Conservation (phyloP, 441 rosid genomes). For the Erodium trifolium region DNA sequence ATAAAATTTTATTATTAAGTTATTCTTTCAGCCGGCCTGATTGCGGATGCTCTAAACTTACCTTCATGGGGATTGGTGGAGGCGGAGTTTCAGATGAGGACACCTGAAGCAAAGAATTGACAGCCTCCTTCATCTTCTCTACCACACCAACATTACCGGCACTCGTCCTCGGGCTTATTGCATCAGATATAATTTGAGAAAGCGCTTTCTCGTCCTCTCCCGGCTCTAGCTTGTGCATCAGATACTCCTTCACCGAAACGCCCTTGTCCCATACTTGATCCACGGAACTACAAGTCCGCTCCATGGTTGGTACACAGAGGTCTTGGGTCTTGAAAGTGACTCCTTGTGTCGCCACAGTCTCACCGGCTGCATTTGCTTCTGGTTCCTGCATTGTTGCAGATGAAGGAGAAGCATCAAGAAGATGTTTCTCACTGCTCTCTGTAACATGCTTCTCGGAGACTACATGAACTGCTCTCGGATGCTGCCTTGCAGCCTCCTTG, state of each 20-base stretch:
- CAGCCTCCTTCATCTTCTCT: constrained; percentile 44
- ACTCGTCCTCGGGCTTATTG: constrained; percentile 49
- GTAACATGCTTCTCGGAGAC: constrained; percentile 39
- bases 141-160: constrained; percentile 38
- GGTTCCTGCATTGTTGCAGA: no score
- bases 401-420: no score
- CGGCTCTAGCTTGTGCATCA: constrained; percentile 62
- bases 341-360: constrained; percentile 37
- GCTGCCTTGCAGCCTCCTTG: constrained; percentile 49
- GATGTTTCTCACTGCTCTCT: constrained; percentile 19
- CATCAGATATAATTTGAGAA: constrained; percentile 60
- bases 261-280: constrained; percentile 64
- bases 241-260: constrained; percentile 73
- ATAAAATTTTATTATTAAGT: no score
- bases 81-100: constrained; percentile 12
- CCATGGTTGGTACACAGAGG: constrained; percentile 26
- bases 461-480: constrained; percentile 47
- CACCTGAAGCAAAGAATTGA: constrained; percentile 39
- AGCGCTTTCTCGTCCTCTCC: constrained; percentile 77
- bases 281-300: constrained; percentile 7
- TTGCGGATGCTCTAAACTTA: no score
- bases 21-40: no score
- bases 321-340: constrained; percentile 46
- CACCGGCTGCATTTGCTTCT: no score
- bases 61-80: no score